Conservation (phyloP, 768 basidiomycete species). For the Symmetrospora coprosmae region DNA sequence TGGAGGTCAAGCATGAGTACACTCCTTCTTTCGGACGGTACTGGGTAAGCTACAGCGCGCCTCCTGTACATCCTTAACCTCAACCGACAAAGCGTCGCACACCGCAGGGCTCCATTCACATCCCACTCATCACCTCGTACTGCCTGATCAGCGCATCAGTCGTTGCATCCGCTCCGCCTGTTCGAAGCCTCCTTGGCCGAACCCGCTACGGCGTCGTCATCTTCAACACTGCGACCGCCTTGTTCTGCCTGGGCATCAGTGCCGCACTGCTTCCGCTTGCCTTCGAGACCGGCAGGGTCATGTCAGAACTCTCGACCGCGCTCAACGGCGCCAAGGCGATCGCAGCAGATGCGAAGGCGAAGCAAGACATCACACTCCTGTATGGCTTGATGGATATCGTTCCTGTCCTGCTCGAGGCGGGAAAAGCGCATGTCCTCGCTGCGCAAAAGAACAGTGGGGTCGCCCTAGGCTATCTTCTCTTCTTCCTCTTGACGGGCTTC, state of each 20-base stretch:
- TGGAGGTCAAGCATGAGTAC: background rate
- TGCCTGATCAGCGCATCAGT: background rate
- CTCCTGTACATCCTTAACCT: background rate
- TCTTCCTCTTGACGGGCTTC: constrained; percentile 6
- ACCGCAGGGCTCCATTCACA: background rate
- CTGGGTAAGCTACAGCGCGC: background rate
- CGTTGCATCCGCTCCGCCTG: background rate
- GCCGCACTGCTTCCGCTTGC: background rate
- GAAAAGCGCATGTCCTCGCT: too few species aligned
- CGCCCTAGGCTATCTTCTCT: background rate
- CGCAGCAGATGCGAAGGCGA: background rate
- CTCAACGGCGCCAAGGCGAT: background rate
- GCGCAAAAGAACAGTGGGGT: background rate
- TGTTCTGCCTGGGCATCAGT: background rate
- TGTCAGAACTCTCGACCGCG: background rate
- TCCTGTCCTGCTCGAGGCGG: background rate
- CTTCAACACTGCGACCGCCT: background rate
- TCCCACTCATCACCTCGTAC: background rate
- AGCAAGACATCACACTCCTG: background rate
- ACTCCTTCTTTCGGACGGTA: background rate
- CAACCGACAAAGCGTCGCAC: too few species aligned
- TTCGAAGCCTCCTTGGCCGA: background rate
- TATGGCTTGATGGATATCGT: background rate
- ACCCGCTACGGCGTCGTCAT: background rate
- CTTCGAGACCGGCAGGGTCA: background rate